Conservation (phyloP, 1,139 yeast genomes). For the Scheffersomyces insectosa region DNA sequence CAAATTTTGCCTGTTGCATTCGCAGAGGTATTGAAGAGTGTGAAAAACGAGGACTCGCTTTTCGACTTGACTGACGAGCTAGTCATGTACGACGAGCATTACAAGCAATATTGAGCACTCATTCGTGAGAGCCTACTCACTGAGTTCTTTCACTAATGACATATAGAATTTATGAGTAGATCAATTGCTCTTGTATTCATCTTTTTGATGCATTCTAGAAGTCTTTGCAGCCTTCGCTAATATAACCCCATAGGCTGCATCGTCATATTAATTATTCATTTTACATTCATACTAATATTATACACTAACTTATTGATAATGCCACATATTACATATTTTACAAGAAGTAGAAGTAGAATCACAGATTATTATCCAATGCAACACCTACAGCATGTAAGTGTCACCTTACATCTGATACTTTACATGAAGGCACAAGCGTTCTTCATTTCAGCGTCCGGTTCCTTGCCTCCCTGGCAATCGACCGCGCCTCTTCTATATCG, state of each 20-base stretch:
- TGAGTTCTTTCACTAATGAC: too few relatives aligned
- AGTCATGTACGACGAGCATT: background rate
- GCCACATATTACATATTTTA: background rate
- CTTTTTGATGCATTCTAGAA: too few relatives aligned
- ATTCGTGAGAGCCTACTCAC: too few relatives aligned
- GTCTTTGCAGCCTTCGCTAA: too few relatives aligned
- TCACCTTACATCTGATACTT: slow-evolving; percentile 1
- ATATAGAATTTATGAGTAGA: too few relatives aligned
- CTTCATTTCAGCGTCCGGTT: slow-evolving; percentile 33
- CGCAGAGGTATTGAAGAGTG: slow-evolving; percentile 13
- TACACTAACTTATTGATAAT: background rate
- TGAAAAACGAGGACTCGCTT: slow-evolving; percentile 9
- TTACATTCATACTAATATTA: slow-evolving; percentile 1
- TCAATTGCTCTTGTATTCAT: too few relatives aligned
- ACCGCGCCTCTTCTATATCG: slow-evolving; percentile 86
- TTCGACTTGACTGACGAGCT: slow-evolving; percentile 8
- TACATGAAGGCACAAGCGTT: too few relatives aligned
- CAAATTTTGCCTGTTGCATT: slow-evolving; percentile 15
- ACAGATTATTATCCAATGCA: background rate
- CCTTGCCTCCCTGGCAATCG: slow-evolving; percentile 74
- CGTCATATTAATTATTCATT: slow-evolving; percentile 1
- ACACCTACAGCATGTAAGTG: background rate
- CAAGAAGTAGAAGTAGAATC: background rate
- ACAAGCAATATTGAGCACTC: too few relatives aligned
- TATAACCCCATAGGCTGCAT: too few relatives aligned